Base-by-base conservation (phyloP, 2,329 filamentous ascomycete genomes). In the Phoma herbarum region DNA sequence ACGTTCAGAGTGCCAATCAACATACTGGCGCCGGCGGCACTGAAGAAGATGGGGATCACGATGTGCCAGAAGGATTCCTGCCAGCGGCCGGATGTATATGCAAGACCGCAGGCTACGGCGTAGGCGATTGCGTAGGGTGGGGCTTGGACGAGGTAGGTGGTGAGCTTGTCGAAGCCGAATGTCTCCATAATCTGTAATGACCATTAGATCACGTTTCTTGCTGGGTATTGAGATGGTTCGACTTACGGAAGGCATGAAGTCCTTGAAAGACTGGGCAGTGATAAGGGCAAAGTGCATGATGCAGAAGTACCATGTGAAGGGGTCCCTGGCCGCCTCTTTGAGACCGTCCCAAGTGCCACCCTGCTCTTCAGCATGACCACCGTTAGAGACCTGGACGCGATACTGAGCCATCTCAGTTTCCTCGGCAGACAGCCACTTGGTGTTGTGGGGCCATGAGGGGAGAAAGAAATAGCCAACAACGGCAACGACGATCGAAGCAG, bases 401-500 rank as follows among this genome's bases (percentile, higher is more conserved):
- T 74, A 75, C 33, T 72, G 68, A 2, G 68, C 66, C 66, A 70
- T 69, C 41, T 69, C 63, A 4, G 55, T 45, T 46, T 70, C 66
- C 49, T 68, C 65, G 10, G 51, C 41, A 2, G 66, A 47, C 2
- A 57, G 35, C 46, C 41, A 14, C 3, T n/a, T 20, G 3, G 63
- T 64, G 51, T 64, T 64, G 47, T 60, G 46, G 11, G 60, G 60
- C 46, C 47, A 64, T 1, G 0, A 74, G 75, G 51, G 80, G 2
- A 81, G 69, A 14, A 79, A 64, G 22, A 77, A 75, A 39, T 67
- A 79, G 1, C 75, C 72, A 2, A 64, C 59, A 14, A 75, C 52
- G 9, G 73, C 76, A 12, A 78, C 69, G 1, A 74, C 37, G 45
- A 79, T 75, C 0, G 84, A 86, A 1, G 80, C 80, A 2, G 86